Base-by-base conservation (phyloP, 164 flowering plant species). In the Platanus orientalis region DNA sequence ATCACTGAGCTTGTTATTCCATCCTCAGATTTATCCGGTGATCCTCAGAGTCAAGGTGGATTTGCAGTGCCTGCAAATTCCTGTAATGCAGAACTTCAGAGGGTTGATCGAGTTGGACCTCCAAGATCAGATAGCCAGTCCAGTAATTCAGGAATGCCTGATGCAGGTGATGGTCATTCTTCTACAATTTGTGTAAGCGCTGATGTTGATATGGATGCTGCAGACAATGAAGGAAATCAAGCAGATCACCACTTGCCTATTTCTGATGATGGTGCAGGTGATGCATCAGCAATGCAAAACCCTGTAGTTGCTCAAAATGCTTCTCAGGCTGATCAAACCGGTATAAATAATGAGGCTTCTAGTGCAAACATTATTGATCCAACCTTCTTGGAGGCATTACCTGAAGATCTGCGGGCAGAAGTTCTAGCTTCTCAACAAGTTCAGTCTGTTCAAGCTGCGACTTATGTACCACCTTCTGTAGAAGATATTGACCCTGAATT, bases 401-500 rank as follows among this genome's bases (percentile, higher is more conserved):
- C 97, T 69, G 98, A 90, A 66, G 96, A 94, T 75, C 78, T 94
- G 12, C 81, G 98, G 53, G 97, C 92, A 32, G 98, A 94, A 78
- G 98, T 94, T 55, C 81, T 94, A 29, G 92, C 98, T 67, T 87
- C 97, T 26, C 97, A 90, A 75, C 97, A 86, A 73, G 84, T 86
- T 63, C 98, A 83, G 65, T 45, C 93, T 58, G 83, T 80, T 60
- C 84, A 77, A 53, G 79, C 89, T 74, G 79, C 94, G 60, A 57
- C 84, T 26, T 83, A 80, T 75, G 79, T 77, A 21, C 90, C 96
- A 14, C 92, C 93, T 64, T 67, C 87, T 7, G 83, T 76, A 47
- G 94, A 84, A 34, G 98, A 93, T 61, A 90, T 93, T 67, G 98
- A 93, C 76, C 97, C 97, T 32, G 98, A 93, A 69, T 93, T 93